A percentile compares a stretch with the other conserved stretches of the same genome.
Evolutionary conservation across 2,329 filamentous ascomycete species (phyloP).

Genomic region (Gnomoniopsis smithogilvyi): DNA sequence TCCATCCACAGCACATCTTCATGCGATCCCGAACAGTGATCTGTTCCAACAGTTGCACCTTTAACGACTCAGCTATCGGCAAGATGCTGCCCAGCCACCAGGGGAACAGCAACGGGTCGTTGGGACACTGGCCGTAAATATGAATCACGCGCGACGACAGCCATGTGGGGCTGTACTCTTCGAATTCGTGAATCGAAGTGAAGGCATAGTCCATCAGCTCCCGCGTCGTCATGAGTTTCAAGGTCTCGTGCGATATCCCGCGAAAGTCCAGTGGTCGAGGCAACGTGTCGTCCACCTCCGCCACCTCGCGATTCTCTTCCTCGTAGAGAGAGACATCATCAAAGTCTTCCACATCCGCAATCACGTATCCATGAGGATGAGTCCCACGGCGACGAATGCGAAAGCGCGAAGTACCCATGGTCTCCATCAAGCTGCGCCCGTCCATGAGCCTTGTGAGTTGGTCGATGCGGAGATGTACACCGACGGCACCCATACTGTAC

Average conservation of each 20-base stretch:
- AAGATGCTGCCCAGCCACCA: slow-evolving; percentile 89
- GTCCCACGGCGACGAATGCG: slow-evolving; percentile 61
- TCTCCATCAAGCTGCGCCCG: slow-evolving; percentile 79
- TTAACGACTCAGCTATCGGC: slow-evolving; percentile 73
- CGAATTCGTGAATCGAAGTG: slow-evolving; percentile 68
- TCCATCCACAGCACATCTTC: slow-evolving; percentile 81
- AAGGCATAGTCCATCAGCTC: slow-evolving; percentile 63
- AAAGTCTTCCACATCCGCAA: slow-evolving; percentile 72
- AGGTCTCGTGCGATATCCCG: slow-evolving; percentile 27
- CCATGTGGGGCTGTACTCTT: slow-evolving; percentile 68
- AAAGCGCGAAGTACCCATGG: slow-evolving; percentile 73
- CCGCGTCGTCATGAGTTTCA: slow-evolving; percentile 64
- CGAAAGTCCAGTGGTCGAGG: not conserved
- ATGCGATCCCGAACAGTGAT: slow-evolving; percentile 76
- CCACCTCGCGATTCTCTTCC: slow-evolving; percentile 72
- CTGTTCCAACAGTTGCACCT: slow-evolving; percentile 71
- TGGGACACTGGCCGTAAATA: slow-evolving; percentile 74
- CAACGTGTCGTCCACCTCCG: slow-evolving; percentile 40
- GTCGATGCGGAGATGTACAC: slow-evolving; percentile 74
- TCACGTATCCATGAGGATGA: slow-evolving; percentile 68
- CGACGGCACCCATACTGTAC: slow-evolving; percentile 35
- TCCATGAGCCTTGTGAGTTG: slow-evolving; percentile 72
- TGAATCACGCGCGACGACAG: slow-evolving; percentile 67
- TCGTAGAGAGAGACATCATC: slow-evolving; percentile 80
- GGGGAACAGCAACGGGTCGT: slow-evolving; percentile 73